Evolutionary conservation across 2,329 filamentous ascomycete species (phyloP).

Genomic region (Pseudogymnoascus sp.): DNA sequence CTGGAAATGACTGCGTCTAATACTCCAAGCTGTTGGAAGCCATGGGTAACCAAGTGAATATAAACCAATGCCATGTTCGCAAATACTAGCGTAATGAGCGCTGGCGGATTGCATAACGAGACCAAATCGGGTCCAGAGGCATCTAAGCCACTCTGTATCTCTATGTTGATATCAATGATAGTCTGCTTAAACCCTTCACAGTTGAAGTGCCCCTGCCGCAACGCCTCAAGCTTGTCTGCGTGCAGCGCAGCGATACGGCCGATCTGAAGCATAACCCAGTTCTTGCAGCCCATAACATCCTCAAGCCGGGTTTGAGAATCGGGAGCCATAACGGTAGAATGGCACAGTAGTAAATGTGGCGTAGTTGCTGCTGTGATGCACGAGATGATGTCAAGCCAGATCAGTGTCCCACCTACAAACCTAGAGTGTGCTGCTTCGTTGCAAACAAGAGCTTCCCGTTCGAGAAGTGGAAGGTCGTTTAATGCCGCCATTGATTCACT

Average conservation of each 20-base stretch:
- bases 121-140: slow-evolving; percentile 11
- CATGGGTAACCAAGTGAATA: slow-evolving; percentile 21
- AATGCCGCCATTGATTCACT: slow-evolving; percentile 11
- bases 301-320: slow-evolving; percentile 35
- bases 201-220: slow-evolving; percentile 18
- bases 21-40: slow-evolving; percentile 14
- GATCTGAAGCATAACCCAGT: slow-evolving; percentile 49
- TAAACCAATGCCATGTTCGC: slow-evolving; percentile 21
- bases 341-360: slow-evolving; percentile 37
- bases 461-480: slow-evolving; percentile 8
- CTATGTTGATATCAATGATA: slow-evolving; percentile 16
- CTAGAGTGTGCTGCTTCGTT: slow-evolving; percentile 37
- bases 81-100: slow-evolving; percentile 21
- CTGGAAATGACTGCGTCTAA: slow-evolving; percentile 16
- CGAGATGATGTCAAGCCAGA: slow-evolving; percentile 44
- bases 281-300: slow-evolving; percentile 47
- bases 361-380: slow-evolving; percentile 38
- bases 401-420: slow-evolving; percentile 40
- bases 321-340: slow-evolving; percentile 32
- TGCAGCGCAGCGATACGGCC: slow-evolving; percentile 46
- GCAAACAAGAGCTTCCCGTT: slow-evolving; percentile 28
- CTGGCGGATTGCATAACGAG: slow-evolving; percentile 6
- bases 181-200: slow-evolving; percentile 12
- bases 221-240: slow-evolving; percentile 46
- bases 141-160: slow-evolving; percentile 18